Evolutionary conservation across 768 basidiomycete genomes (phyloP).

Genomic region (Hysterangium stoloniferum): DNA sequence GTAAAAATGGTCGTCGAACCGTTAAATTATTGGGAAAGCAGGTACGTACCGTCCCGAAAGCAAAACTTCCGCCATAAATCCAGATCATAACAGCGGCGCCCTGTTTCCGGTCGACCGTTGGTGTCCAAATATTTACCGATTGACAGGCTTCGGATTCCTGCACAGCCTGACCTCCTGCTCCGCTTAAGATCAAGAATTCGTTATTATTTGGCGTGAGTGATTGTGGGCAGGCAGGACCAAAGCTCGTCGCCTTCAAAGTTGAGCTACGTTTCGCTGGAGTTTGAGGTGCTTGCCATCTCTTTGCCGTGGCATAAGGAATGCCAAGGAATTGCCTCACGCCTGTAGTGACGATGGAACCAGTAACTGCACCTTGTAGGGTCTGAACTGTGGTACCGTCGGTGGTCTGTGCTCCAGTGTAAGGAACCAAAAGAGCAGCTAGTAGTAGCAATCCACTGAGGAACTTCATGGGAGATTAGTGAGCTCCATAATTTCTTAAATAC

Average conservation of each 20-base stretch:
- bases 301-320: constrained; percentile 5
- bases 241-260: background rate
- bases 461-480: too few species aligned
- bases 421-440: too few species aligned
- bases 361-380: constrained; percentile 1
- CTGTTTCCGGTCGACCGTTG: constrained; percentile 16
- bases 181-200: constrained; percentile 3
- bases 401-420: background rate
- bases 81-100: constrained; percentile 19
- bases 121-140: constrained; percentile 33
- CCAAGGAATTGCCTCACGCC: constrained; percentile 6
- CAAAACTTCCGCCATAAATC: constrained; percentile 23
- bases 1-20: background rate
- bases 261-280: background rate
- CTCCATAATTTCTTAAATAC: too few species aligned
- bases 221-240: constrained; percentile 1
- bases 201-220: constrained; percentile 1
- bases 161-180: background rate
- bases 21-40: too few species aligned
- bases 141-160: constrained; percentile 27
- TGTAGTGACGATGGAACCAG: background rate
- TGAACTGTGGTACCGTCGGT: constrained; percentile 6
- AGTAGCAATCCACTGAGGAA: too few species aligned
- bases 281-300: constrained; percentile 9
- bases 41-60: constrained; percentile 14